Conservation (phyloP, 495 filamentous ascomycete genomes). For the Terfezia boudieri region DNA sequence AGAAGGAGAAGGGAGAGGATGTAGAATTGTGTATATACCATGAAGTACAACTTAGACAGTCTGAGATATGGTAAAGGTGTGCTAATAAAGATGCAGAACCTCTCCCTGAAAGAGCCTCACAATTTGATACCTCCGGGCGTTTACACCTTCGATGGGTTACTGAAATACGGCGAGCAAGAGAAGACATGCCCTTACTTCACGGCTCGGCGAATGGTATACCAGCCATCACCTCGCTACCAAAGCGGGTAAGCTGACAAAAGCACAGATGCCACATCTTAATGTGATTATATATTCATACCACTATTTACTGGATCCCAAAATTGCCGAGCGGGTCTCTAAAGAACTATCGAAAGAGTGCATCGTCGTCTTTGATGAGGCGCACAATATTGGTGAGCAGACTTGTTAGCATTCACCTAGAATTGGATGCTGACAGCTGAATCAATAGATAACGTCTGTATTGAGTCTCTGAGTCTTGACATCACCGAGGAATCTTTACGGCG, state of each 20-base stretch:
- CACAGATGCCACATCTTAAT: slow-evolving; percentile 89
- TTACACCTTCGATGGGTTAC: slow-evolving; percentile 78
- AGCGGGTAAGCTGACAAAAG: background rate
- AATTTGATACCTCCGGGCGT: slow-evolving; percentile 84
- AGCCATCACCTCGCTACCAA: slow-evolving; percentile 5
- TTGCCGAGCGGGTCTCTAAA: slow-evolving; percentile 86
- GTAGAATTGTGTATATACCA: slow-evolving; percentile 91
- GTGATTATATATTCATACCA: slow-evolving; percentile 99
- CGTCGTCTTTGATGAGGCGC: slow-evolving; percentile 94
- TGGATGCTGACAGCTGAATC: background rate
- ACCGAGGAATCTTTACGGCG: slow-evolving; percentile 81
- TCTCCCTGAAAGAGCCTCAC: slow-evolving; percentile 82
- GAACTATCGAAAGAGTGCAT: slow-evolving; percentile 97
- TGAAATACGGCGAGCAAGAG: slow-evolving; percentile 75
- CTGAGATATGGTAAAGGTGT: too few species aligned
- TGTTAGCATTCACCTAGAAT: background rate
- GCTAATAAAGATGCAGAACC: slow-evolving; percentile 33
- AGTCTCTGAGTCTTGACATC: slow-evolving; percentile 87
- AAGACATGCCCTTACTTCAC: slow-evolving; percentile 98
- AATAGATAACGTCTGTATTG: slow-evolving; percentile 89
- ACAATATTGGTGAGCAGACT: slow-evolving; percentile 45
- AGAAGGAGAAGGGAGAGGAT: slow-evolving; percentile 82
- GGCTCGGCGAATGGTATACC: slow-evolving; percentile 61
- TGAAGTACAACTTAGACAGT: slow-evolving; percentile 31
- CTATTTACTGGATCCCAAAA: slow-evolving; percentile 94